A percentile compares a stretch with the other conserved stretches of the same genome.
These are phyloP conservation scores for Exutisphaerella laricina DNA, from an alignment of 2,329 filamentous ascomycete genomes.

Conservation along the genomic window DNA sequence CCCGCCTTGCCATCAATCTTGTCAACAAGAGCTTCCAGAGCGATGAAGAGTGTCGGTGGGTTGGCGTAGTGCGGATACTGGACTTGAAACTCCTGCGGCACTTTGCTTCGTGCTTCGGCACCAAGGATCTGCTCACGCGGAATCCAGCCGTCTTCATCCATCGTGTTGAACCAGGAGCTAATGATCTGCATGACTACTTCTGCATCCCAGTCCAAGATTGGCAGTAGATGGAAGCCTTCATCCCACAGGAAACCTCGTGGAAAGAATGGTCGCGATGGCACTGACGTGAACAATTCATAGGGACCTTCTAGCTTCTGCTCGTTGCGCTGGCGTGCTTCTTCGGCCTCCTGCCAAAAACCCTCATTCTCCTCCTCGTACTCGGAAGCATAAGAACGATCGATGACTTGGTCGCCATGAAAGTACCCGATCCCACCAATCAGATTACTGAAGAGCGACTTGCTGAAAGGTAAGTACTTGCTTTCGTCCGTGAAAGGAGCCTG, in stretches of 20 bases:
- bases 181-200: constrained; percentile 83
- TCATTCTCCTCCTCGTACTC: constrained; percentile 96
- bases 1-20: constrained; percentile 55
- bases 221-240: constrained; percentile 90
- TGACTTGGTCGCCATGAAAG: constrained; percentile 81
- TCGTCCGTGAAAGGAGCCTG: constrained; percentile 65
- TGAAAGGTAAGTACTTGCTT: constrained; percentile 70
- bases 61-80: constrained; percentile 98
- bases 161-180: constrained; percentile 90
- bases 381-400: constrained; percentile 83
- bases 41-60: constrained; percentile 87
- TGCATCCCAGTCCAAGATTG: constrained; percentile 89
- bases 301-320: constrained; percentile 70
- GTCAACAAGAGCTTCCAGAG: constrained; percentile 77
- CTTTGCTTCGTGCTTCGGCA: constrained; percentile 85
- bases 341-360: constrained; percentile 90
- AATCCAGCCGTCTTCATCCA: constrained; percentile 98
- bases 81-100: constrained; percentile 84
- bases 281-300: constrained; percentile 81
- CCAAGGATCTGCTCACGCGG: constrained; percentile 93
- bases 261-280: constrained; percentile 93
- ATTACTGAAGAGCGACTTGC: constrained; percentile 88
- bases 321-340: constrained; percentile 65
- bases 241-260: constrained; percentile 97
- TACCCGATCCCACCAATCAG: constrained; percentile 90